Evolutionary conservation across 345 rosid genomes (phyloP).

Genomic region (Brassica juncea): DNA sequence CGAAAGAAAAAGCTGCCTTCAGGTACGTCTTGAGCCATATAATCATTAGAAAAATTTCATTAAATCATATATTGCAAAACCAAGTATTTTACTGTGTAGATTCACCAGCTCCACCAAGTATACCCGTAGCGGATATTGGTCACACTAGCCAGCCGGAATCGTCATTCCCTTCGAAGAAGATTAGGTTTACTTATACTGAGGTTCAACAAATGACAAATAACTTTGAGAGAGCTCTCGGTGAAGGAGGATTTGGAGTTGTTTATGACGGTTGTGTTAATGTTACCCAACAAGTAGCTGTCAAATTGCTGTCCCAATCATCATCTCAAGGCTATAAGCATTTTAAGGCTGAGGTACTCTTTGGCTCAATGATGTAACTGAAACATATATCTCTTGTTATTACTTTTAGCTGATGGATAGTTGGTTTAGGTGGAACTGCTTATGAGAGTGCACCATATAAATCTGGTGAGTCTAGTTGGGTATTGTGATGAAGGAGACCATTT

Average conservation of each 20-base stretch:
- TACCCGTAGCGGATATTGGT: not conserved
- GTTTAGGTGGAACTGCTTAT: conserved; percentile 42
- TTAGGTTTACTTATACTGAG: conserved; percentile 32
- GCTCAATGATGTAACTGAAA: not conserved
- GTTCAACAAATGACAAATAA: conserved; percentile 43
- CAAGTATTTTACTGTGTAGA: not conserved
- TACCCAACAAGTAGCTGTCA: conserved; percentile 44
- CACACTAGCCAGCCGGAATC: not conserved
- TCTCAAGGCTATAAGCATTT: conserved; percentile 51
- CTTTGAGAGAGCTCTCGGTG: conserved; percentile 40
- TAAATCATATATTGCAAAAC: not conserved
- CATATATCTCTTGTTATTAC: not conserved
- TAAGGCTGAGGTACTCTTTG: conserved; percentile 44
- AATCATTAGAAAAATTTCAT: not conserved
- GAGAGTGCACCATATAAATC: conserved; percentile 49
- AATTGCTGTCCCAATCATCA: conserved; percentile 43
- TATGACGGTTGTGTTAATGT: conserved; percentile 42
- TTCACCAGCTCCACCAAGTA: not conserved
- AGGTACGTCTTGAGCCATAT: not conserved
- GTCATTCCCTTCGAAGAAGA: conserved; percentile 26
- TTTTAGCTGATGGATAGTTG: not conserved
- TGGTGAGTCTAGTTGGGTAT: conserved; percentile 45
- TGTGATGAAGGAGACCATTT: conserved; percentile 38
- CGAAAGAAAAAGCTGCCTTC: conserved; percentile 27
- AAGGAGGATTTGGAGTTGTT: conserved; percentile 51